These are phyloP conservation scores for Ascochyta clinopodiicola DNA, from an alignment of 2,329 filamentous ascomycete genomes.

Conservation along the genomic window DNA sequence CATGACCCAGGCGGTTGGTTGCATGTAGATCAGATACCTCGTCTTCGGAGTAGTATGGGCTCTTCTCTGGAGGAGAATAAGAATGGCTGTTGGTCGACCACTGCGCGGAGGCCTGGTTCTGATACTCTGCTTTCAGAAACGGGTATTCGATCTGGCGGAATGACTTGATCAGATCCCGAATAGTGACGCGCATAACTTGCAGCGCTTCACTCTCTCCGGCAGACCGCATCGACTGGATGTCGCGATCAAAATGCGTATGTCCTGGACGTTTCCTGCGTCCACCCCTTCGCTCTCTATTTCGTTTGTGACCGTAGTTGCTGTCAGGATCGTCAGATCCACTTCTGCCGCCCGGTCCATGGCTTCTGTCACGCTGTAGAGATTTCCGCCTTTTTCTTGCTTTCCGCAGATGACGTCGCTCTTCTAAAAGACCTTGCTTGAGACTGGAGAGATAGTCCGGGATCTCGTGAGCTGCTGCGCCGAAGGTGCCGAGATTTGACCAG, in stretches of 20 bases:
- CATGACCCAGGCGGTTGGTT: conserved; percentile 34
- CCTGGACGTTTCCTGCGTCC: conserved; percentile 5
- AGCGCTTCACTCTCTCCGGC: conserved; percentile 43
- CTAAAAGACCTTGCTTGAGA: conserved; percentile 50
- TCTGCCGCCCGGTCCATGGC: conserved; percentile 16
- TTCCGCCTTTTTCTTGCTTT: conserved; percentile 30
- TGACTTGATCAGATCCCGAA: conserved; percentile 45
- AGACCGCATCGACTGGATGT: conserved; percentile 31
- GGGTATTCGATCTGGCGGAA: conserved; percentile 49
- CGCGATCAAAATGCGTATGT: conserved; percentile 26
- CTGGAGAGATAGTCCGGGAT: conserved; percentile 51
- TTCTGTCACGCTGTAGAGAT: conserved; percentile 17
- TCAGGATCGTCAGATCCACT: conserved; percentile 15
- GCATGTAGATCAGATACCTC: conserved; percentile 23
- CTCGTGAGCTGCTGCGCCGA: conserved; percentile 46
- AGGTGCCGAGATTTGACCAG: conserved; percentile 50
- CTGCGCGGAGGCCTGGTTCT: conserved; percentile 21
- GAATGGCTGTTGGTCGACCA: conserved; percentile 20
- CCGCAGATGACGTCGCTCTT: conserved; percentile 49
- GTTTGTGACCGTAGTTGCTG: conserved; percentile 14
- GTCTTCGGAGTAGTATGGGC: conserved; percentile 28
- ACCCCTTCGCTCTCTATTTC: conserved; percentile 11
- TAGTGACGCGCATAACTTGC: conserved; percentile 44
- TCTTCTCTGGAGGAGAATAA: conserved; percentile 13
- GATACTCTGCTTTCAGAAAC: conserved; percentile 47